Percentiles rank a stretch among this genome's conserved stretches.
Evolutionary conservation across 2,329 filamentous ascomycete species (phyloP).

Genomic region (Parascedosporium putredinis): DNA sequence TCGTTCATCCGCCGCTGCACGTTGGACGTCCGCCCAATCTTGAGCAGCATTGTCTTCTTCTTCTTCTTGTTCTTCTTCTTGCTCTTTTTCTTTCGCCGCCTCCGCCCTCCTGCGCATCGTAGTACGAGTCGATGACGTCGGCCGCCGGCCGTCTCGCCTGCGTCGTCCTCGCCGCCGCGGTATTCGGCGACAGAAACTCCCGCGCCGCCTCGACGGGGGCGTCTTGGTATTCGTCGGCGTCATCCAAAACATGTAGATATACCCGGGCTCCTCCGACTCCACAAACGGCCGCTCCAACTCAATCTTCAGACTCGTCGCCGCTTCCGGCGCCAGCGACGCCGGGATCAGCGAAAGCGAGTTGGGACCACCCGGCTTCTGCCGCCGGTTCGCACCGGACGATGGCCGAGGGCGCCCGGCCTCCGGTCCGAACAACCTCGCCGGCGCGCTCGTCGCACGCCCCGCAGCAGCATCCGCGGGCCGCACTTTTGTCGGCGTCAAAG

Average conservation of each 20-base stretch:
- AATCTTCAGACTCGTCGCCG: constrained; percentile 58
- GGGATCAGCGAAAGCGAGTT: constrained; percentile 61
- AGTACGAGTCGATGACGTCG: constrained; percentile 35
- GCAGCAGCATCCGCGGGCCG: constrained; percentile 10
- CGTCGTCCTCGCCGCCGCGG: no score
- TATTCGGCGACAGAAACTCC: constrained; percentile 46
- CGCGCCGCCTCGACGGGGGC: constrained; percentile 48
- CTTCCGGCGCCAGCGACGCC: constrained; percentile 51
- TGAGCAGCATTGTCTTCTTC: constrained; percentile 53
- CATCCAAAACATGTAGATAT: constrained; percentile 99
- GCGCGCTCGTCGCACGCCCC: constrained; percentile 8
- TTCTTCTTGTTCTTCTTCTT: no score
- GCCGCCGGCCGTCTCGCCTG: constrained; percentile 26
- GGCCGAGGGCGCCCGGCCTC: constrained; percentile 18
- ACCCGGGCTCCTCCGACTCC: constrained; percentile 70
- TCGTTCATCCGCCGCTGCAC: constrained; percentile 86
- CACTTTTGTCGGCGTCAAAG: constrained; percentile 16
- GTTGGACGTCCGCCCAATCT: constrained; percentile 63
- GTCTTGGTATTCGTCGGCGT: constrained; percentile 50
- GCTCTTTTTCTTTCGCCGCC: constrained; percentile 6
- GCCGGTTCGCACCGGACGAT: background rate
- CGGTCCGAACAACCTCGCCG: constrained; percentile 15
- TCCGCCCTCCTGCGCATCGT: constrained; percentile 29
- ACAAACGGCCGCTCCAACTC: constrained; percentile 61
- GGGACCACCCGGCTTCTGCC: no score